These are phyloP conservation scores for Daldinia childiae DNA, from an alignment of 495 filamentous ascomycete genomes.

Conservation along the genomic window DNA sequence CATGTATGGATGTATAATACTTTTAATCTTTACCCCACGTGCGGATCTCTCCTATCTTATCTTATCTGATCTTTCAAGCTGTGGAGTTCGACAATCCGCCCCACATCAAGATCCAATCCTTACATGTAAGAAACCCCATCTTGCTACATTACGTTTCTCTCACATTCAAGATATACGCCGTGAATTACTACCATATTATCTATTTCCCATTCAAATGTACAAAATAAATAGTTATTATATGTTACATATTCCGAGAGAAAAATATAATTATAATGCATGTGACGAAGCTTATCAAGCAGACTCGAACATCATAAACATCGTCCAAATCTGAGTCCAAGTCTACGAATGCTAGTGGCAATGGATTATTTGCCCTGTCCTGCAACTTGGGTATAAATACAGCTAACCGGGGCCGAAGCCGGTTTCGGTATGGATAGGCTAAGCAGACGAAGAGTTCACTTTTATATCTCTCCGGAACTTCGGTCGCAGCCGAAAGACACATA, in stretches of 20 bases:
- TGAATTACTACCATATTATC: background rate
- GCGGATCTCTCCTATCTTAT: background rate
- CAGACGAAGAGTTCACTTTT: background rate
- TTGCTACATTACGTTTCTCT: background rate
- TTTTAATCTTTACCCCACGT: background rate
- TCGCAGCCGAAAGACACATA: conserved; percentile 1
- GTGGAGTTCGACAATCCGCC: background rate
- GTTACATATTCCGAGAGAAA: background rate
- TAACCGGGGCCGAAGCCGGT: conserved; percentile 30
- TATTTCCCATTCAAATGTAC: background rate
- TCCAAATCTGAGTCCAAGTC: background rate
- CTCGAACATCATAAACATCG: background rate
- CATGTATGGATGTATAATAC: too few species aligned
- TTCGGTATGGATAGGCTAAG: background rate
- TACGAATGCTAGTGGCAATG: background rate
- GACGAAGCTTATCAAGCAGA: background rate
- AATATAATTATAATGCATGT: background rate
- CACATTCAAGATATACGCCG: background rate
- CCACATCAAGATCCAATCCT: background rate
- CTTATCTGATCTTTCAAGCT: conserved; percentile 8
- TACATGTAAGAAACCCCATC: background rate
- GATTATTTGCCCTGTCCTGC: background rate
- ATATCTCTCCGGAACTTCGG: conserved; percentile 5
- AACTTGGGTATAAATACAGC: conserved; percentile 5
- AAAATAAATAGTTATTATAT: background rate